These are phyloP conservation scores for Lentinus brumalis DNA, from an alignment of 768 basidiomycete species.

Conservation along the genomic window DNA sequence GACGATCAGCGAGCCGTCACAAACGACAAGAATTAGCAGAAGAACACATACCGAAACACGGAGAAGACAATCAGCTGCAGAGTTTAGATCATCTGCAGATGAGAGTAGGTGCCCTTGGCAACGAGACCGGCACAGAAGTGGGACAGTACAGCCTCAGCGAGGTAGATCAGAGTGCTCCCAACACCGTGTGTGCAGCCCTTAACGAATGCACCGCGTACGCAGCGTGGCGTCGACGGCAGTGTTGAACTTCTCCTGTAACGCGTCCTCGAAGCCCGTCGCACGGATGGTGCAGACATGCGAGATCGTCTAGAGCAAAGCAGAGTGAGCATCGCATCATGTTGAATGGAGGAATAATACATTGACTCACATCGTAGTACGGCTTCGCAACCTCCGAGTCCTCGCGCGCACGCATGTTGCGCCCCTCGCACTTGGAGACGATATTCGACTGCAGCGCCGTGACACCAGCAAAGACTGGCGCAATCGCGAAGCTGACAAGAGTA, in stretches of 20 bases:
- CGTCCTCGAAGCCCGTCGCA: conserved; percentile 78
- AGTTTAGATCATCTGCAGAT: conserved; percentile 87
- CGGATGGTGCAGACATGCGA: conserved; percentile 86
- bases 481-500: conserved; percentile 85
- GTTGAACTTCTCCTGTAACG: conserved; percentile 74
- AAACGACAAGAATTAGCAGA: conserved; percentile 2
- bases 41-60: conserved; percentile 85
- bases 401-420: conserved; percentile 79
- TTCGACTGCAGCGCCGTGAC: conserved; percentile 74
- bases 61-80: conserved; percentile 92
- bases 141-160: conserved; percentile 89
- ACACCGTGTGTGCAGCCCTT: conserved; percentile 85
- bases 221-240: conserved; percentile 61
- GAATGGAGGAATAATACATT: conserved; percentile 5
- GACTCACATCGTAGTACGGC: conserved; percentile 79
- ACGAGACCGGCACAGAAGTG: conserved; percentile 88
- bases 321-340: conserved; percentile 4
- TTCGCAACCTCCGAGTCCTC: conserved; percentile 86
- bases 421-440: conserved; percentile 70
- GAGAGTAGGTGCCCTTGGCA: conserved; percentile 76
- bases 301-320: conserved; percentile 51
- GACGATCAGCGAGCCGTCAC: conserved; percentile 1
- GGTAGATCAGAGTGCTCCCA: conserved; percentile 80
- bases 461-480: conserved; percentile 81
- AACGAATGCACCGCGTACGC: conserved; percentile 81